Evolutionary conservation across 1,139 yeast species (phyloP).

Genomic region (Sugiyamaella neomexicana): DNA sequence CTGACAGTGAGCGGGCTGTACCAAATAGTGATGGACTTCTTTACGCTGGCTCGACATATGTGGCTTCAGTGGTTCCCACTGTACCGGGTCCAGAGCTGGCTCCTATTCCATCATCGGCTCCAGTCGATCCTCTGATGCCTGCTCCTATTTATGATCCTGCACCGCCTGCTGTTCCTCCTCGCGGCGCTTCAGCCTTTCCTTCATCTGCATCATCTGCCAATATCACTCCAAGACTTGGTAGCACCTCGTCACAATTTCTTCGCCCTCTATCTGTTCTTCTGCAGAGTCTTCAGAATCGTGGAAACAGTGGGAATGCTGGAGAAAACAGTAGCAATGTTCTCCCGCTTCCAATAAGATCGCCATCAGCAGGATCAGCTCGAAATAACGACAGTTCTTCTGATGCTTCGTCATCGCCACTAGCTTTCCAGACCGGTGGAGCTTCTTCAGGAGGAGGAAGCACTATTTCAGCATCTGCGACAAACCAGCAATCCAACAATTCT

Average conservation of each 20-base stretch:
- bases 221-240: neutral
- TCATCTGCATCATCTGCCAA: neutral
- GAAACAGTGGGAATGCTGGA: neutral
- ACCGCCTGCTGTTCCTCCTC: conserved; percentile 2
- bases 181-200: neutral
- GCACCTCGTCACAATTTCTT: conserved; percentile 9
- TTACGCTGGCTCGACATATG: neutral
- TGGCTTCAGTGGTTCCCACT: neutral
- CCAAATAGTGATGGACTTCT: neutral
- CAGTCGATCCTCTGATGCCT: neutral
- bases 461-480: conserved; percentile 1
- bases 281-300: conserved; percentile 11
- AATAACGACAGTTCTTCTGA: neutral
- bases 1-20: neutral
- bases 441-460: neutral
- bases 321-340: neutral
- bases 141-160: neutral
- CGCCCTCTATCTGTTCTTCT: conserved; percentile 15
- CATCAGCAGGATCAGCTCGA: neutral
- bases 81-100: neutral
- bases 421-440: neutral
- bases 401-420: neutral
- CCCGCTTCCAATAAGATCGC: neutral
- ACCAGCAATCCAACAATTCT: neutral
- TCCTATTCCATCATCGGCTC: neutral